Base-by-base conservation (phyloP, 2,329 filamentous ascomycete genomes). In the Fusarium foetens region DNA sequence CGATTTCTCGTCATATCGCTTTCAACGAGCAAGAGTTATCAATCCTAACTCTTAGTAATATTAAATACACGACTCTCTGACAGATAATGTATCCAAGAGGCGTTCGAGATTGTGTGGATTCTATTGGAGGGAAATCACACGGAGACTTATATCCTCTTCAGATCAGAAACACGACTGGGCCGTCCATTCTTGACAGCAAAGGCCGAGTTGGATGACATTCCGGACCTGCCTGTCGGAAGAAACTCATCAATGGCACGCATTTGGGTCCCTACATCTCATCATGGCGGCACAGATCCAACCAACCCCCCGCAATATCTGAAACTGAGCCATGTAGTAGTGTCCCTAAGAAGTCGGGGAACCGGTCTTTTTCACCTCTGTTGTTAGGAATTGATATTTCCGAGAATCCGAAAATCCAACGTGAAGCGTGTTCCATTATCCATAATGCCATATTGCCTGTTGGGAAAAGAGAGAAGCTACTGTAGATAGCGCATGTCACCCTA, bases 281-380 rank as follows among this genome's bases (percentile, higher is more conserved):
- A 58, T 53, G 43, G 57, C 48, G 41, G 53, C 52, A 58, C 61
- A 61, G 57, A 66, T 70, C 46, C 57, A 31, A 54, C 63, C 46
- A 58, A 53, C 49, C 63, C 65, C 66, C 66, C 62, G 58, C 66
- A 73, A 51, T 58, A 51, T 72, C 61, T 71, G 70, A 73, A 72
- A 71, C 70, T 42, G 39, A 55, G 53, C 66, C 66, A 72, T 73
- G 66, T 43, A 59, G 35, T 36, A 63, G 38, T 39, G 27, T 70
- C 35, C 33, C 57, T 25, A 29, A 35, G 59, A 55, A 55, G 55
- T 62, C 27, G 58, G 58, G 60, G 59, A 48, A 39, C 39, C 25
- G 45, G 55, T 12, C n/a, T 33, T 55, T 63, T 41, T 38, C 42
- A 67, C 61, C 16, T 67, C 41, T 45, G 31, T 46, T 60, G 27